Evolutionary conservation across 2,329 filamentous ascomycete species (phyloP), one percentile per base, ranked within the genome.

Genomic region (Claviceps africana): DNA sequence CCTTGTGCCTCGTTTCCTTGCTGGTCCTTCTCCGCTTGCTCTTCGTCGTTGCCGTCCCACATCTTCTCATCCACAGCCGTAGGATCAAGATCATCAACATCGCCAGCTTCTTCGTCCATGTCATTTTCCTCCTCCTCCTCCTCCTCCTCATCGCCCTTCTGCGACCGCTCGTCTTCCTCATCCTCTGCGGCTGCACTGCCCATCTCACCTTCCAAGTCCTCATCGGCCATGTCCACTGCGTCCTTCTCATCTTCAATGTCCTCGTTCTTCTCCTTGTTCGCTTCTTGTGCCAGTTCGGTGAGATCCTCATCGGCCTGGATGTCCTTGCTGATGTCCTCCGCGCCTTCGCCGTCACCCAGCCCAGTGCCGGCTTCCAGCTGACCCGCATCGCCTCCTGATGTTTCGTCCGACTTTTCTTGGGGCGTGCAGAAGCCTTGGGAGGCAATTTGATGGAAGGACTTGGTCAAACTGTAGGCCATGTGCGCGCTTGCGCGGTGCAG

Each of bases 271-370:
- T 85, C 78, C 55, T 82, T 77, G 55, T 87, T 84, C 43, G 82
- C 78, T 61, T 96, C 86, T 64, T 96, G 88, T 0, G 93, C 91
- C 45, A 98, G 74, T 59, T 98, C 93, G 0, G 86, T 82, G 4
- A 98, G 72, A 64, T 98, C 90, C 65, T 99, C 93, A 55, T 98
- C 91, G 17, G 91, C 85, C 56, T 87, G 82, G 47, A 98, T 85
- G 62, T 98, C 93, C 65, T 98, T 97, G 68, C 90, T 97, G 57
- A 98, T 97, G 66, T 98, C 91, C 64, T 98, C 90, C 4, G 86
- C 90, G 19, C 91, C 94, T 66, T 96, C 87, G 11, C 93, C 94
- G 46, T 96, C 93, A 21, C 93, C 94, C 25, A 98, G 81, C 35
- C 93, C 94, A 11, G 90, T 97, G 17, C 94, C 94, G 39, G 82